Conservation (phyloP, 1,284 basidiomycete genomes). For the Pseudozyma hubeiensis region DNA sequence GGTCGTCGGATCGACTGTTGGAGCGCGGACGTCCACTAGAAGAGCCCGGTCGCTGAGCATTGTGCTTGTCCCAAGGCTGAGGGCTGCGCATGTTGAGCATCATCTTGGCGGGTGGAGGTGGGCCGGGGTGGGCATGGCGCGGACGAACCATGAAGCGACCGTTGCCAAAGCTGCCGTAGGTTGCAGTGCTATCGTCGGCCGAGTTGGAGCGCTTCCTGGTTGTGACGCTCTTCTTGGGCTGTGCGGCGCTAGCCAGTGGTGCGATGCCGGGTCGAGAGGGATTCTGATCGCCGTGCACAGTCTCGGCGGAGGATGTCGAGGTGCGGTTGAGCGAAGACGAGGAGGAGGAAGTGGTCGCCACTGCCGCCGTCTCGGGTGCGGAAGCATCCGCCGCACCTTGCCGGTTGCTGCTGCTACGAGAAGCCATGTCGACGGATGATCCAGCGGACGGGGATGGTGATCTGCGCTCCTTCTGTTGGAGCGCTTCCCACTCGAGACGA, state of each 20-base stretch:
- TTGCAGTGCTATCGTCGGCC: slow-evolving; percentile 17
- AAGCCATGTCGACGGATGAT: slow-evolving; percentile 13
- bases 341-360: not conserved
- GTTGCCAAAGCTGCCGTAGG: slow-evolving; percentile 15
- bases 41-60: slow-evolving; percentile 1
- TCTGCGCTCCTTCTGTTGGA: slow-evolving; percentile 12
- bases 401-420: not conserved
- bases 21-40: slow-evolving; percentile 16
- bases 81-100: slow-evolving; percentile 23
- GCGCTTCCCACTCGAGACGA: slow-evolving; percentile 40
- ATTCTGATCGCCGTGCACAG: slow-evolving; percentile 8
- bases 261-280: slow-evolving; percentile 12
- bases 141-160: slow-evolving; percentile 29
- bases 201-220: slow-evolving; percentile 35
- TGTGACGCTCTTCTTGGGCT: not conserved
- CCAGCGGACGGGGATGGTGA: slow-evolving; percentile 2
- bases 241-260: not conserved
- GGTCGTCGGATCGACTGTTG: slow-evolving; percentile 27
- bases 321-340: slow-evolving; percentile 8
- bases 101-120: slow-evolving; percentile 10
- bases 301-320: slow-evolving; percentile 13
- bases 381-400: too few species aligned
- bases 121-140: slow-evolving; percentile 40
- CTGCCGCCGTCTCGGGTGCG: not conserved
- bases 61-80: slow-evolving; percentile 12